A percentile compares a stretch with the other conserved stretches of the same genome.
Evolutionary conservation across 148 eudicot species (phyloP).

Genomic region (Fagopyrum homotropicum): DNA sequence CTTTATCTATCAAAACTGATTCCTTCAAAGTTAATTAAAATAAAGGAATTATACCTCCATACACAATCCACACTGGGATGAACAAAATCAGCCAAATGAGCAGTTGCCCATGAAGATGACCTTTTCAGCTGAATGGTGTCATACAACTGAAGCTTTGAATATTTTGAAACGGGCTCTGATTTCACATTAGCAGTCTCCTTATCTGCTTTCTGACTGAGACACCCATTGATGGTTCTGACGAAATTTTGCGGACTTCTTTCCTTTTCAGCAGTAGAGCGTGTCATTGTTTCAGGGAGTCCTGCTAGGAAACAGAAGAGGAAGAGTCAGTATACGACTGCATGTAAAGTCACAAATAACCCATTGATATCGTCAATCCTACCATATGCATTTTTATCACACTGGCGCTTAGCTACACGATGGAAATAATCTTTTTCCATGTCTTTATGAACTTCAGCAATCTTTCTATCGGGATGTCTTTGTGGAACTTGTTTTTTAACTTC

Average conservation of each 20-base stretch:
- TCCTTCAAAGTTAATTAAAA: background rate
- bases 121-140: constrained; percentile 8
- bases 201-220: constrained; percentile 1
- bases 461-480: constrained; percentile 8
- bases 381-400: constrained; percentile 9
- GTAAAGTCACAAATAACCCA: background rate
- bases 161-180: background rate
- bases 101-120: constrained; percentile 4
- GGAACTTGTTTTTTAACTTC: constrained; percentile 2
- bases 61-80: constrained; percentile 33
- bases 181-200: background rate
- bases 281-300: background rate
- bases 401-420: constrained; percentile 12
- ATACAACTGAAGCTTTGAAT: background rate
- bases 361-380: constrained; percentile 15
- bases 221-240: background rate
- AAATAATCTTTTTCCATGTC: background rate
- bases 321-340: background rate
- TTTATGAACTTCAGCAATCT: constrained; percentile 11
- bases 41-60: constrained; percentile 39
- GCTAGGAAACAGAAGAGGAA: background rate
- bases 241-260: background rate
- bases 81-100: constrained; percentile 13
- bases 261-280: constrained; percentile 1
- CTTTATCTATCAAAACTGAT: background rate